Evolutionary conservation across 83 land plant species (phyloP).

Genomic region (Picea abies): DNA sequence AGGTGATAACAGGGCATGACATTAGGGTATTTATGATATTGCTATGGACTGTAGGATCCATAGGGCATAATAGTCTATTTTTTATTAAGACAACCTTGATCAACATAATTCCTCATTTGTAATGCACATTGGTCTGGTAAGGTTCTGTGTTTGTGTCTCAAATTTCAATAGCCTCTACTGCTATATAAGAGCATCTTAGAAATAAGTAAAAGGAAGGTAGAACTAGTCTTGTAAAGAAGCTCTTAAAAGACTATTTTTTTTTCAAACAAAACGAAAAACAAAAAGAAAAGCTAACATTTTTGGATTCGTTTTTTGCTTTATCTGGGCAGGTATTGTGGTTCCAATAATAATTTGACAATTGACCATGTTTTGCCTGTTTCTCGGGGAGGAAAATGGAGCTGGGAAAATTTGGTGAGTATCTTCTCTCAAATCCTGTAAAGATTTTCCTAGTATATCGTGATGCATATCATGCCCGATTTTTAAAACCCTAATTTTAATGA

Average conservation of each 20-base stretch:
- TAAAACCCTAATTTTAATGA: too few species aligned
- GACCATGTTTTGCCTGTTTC: slow-evolving; percentile 92
- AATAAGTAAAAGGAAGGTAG: too few species aligned
- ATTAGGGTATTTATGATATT: background rate
- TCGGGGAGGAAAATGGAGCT: slow-evolving; percentile 90
- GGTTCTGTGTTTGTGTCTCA: background rate
- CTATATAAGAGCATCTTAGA: too few species aligned
- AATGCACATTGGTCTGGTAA: background rate
- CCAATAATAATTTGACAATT: slow-evolving; percentile 78
- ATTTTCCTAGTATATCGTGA: too few species aligned
- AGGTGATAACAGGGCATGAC: background rate
- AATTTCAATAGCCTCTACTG: background rate
- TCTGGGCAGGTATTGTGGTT: slow-evolving; percentile 77
- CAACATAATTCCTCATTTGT: background rate
- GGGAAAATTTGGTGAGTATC: slow-evolving; percentile 91
- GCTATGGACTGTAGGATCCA: background rate
- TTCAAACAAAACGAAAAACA: too few species aligned
- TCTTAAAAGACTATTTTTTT: background rate
- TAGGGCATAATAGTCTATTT: background rate
- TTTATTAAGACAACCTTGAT: background rate
- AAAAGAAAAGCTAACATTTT: background rate
- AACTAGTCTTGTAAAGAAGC: background rate
- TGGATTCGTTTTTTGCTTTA: slow-evolving; percentile 7
- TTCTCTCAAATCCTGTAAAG: background rate
- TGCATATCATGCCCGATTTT: too few species aligned